Percentiles rank a stretch among this genome's conserved stretches.
phyloP scores from a whole-genome alignment of 148 eudicot species.

The Rhododendron williamsianum region DNA sequence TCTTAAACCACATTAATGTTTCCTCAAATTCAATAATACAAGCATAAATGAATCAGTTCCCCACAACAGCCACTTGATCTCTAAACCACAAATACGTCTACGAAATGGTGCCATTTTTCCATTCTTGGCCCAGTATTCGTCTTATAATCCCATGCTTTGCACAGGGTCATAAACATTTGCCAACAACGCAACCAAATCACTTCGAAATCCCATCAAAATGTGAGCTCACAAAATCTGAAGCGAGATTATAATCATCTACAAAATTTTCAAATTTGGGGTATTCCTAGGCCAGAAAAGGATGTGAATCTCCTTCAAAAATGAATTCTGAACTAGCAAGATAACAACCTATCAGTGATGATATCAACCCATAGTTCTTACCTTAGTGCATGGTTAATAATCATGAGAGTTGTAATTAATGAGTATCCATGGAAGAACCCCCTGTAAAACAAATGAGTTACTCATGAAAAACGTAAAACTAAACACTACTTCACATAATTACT shows the following conservation, averaged over 20 bases:
- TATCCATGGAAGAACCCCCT: conserved; percentile 99
- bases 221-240: conserved; percentile 1
- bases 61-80: not conserved
- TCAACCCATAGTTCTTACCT: conserved; percentile 43
- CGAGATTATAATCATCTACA: not conserved
- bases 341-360: not conserved
- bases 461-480: not conserved
- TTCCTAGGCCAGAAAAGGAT: not conserved
- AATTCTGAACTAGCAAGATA: not conserved
- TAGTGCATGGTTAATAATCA: conserved; percentile 97
- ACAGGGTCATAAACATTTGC: not conserved
- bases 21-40: not conserved
- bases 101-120: not conserved
- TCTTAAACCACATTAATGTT: not conserved
- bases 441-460: conserved; percentile 18
- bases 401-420: conserved; percentile 71
- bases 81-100: not conserved
- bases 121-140: not conserved
- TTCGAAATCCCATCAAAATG: not conserved
- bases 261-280: not conserved
- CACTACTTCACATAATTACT: not conserved
- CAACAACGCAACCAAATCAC: not conserved
- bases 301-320: not conserved
- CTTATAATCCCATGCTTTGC: not conserved
- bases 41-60: not conserved